phyloP scores from a whole-genome alignment of 768 basidiomycete genomes.

The Lactifluus rugatus region DNA sequence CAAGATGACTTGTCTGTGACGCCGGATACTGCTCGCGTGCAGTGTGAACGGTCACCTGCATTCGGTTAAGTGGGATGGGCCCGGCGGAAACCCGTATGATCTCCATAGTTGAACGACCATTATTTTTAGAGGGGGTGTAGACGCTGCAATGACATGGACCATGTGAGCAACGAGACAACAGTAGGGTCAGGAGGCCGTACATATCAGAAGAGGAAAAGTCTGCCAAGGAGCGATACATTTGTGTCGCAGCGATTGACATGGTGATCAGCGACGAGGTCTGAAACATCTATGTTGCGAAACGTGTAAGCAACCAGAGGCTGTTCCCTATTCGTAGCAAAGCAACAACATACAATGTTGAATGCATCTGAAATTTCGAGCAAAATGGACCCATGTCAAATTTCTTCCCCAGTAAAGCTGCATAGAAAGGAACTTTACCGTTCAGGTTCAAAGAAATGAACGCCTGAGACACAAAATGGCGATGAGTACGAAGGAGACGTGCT shows the following conservation, averaged over 20 bases:
- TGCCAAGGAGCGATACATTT: background rate
- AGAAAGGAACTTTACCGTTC: background rate
- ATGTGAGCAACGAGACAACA: background rate
- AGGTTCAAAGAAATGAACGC: slow-evolving; percentile 1
- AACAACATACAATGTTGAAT: background rate
- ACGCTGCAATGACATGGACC: background rate
- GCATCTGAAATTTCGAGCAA: background rate
- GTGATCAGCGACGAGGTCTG: background rate
- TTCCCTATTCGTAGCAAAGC: background rate
- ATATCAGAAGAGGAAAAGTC: background rate
- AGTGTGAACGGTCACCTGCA: slow-evolving; percentile 1
- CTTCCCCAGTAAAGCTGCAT: background rate
- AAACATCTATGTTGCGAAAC: background rate
- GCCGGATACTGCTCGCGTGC: background rate
- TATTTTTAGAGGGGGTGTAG: background rate
- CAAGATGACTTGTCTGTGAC: background rate
- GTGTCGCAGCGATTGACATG: slow-evolving; percentile 5
- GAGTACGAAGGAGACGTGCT: background rate
- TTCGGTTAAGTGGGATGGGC: background rate
- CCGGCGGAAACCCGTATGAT: background rate
- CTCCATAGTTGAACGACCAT: background rate
- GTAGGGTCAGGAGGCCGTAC: background rate
- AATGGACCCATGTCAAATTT: background rate
- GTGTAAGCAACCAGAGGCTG: background rate
- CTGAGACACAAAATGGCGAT: background rate